Base-by-base conservation (phyloP, 2,329 filamentous ascomycete species). In the Paramyrothecium roridum region DNA sequence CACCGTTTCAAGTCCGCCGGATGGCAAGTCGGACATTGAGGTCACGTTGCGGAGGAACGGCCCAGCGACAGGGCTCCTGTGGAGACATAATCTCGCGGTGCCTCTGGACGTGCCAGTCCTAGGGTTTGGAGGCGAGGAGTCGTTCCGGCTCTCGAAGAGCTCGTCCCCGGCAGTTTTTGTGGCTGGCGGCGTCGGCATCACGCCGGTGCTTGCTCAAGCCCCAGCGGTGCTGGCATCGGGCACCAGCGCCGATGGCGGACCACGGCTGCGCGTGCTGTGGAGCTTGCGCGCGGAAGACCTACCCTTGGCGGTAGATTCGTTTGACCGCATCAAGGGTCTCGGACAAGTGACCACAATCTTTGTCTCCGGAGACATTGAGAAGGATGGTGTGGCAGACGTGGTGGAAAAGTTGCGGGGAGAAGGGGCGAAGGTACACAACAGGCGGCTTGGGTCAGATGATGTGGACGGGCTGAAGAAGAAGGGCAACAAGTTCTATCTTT, bases 151-250 rank as follows among this genome's bases (percentile, higher is more conserved):
- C 45, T 64, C 67, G 1, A 52, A 65, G 62, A 20, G 55, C 53
- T 1, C 55, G 2, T 21, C 53, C 55, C 65, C 8, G 58, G 58
- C 30, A 59, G 71, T 84, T 1, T 95, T 93, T 60, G 71, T 96
- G 3, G 90, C 90, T 7, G 90, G 84, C 0, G 91, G 91, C 3
- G 89, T 96, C 8, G 91, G 91, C 0, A 90, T 96, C 57, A 96
- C 91, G 26, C 91, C 91, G 2, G 63, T 95, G 3, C 75, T 96
- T n/a, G 84, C 86, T 0, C 88, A 91, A 62, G 78, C 85, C n/a
- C 64, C 65, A 0, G 75, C 73, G 1, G 70, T 80, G 7, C 66
- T 91, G 2, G 58, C 30, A 54, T 10, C 56, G 54, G 1, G 63
- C 60, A 6, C 62, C 67, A 1, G 65, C 68, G 3, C 66, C 95